These are phyloP conservation scores for Beauveria sp. DNA, from an alignment of 2,329 filamentous ascomycete species.

Conservation along the genomic window DNA sequence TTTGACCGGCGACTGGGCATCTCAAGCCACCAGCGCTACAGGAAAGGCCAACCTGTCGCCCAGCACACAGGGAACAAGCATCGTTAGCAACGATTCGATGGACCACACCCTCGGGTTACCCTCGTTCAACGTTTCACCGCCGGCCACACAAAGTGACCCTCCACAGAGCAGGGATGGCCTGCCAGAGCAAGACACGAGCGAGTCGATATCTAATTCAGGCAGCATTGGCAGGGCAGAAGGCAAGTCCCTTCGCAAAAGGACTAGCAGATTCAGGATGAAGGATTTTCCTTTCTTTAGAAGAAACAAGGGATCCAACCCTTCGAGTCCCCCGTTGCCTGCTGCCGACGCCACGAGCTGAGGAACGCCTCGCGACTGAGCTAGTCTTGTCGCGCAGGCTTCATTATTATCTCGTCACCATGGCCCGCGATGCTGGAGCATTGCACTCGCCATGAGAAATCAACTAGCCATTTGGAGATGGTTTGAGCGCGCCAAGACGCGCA, in stretches of 20 bases:
- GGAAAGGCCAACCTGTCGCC: constrained; percentile 58
- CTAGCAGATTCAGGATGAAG: constrained; percentile 57
- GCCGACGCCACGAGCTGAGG: constrained; percentile 27
- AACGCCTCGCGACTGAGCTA: constrained; percentile 6
- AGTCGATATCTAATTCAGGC: constrained; percentile 29
- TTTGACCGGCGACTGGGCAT: constrained; percentile 52
- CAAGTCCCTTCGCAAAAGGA: constrained; percentile 51
- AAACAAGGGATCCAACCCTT: constrained; percentile 34
- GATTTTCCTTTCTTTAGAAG: constrained; percentile 49
- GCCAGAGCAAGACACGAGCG: constrained; percentile 18
- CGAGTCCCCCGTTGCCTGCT: constrained; percentile 22
- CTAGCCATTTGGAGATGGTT: not conserved
- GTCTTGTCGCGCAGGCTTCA: constrained; percentile 1
- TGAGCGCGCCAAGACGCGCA: constrained; percentile 4
- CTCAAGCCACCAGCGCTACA: constrained; percentile 55
- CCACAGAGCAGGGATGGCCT: constrained; percentile 26
- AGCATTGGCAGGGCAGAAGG: constrained; percentile 40
- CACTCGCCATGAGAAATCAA: not conserved
- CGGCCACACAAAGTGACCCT: not conserved
- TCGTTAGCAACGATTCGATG: constrained; percentile 52
- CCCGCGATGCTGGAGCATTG: constrained; percentile 7
- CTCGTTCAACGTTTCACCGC: constrained; percentile 29
- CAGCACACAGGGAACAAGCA: constrained; percentile 58
- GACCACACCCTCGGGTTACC: constrained; percentile 42
- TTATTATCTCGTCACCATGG: not conserved